Evolutionary conservation across 179 eudicot species (phyloP).

Genomic region (Carnegiea gigantea): DNA sequence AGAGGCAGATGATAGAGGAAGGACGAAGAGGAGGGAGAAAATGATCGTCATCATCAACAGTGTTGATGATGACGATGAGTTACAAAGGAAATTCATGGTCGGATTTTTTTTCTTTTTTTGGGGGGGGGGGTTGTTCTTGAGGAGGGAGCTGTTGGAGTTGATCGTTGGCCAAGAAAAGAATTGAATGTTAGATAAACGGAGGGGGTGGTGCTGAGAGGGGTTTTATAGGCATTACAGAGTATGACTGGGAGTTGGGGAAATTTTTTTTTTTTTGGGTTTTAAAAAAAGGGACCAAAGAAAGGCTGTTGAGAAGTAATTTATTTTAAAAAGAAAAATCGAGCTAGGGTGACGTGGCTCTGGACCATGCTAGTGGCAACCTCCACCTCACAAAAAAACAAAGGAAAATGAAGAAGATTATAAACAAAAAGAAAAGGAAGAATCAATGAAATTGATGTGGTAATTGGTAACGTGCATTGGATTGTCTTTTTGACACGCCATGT

Average conservation of each 20-base stretch:
- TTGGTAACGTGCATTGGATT: conserved; percentile 13
- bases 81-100: conserved; percentile 8
- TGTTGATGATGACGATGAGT: neutral
- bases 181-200: neutral
- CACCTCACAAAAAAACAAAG: no score
- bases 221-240: neutral
- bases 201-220: neutral
- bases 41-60: conserved; percentile 3
- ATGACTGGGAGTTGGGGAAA: conserved; percentile 22
- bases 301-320: neutral
- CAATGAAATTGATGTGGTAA: neutral
- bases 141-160: neutral
- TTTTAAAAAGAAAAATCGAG: neutral
- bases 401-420: no score
- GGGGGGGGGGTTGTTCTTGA: neutral
- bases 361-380: no score
- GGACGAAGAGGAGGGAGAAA: conserved; percentile 27
- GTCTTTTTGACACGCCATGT: neutral
- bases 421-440: neutral
- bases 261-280: neutral
- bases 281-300: neutral
- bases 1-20: conserved; percentile 21
- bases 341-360: no score
- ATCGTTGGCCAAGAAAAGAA: conserved; percentile 26
- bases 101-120: neutral